phyloP scores from a whole-genome alignment of 2,329 filamentous ascomycete species.

The Aspergillus vadensis region DNA sequence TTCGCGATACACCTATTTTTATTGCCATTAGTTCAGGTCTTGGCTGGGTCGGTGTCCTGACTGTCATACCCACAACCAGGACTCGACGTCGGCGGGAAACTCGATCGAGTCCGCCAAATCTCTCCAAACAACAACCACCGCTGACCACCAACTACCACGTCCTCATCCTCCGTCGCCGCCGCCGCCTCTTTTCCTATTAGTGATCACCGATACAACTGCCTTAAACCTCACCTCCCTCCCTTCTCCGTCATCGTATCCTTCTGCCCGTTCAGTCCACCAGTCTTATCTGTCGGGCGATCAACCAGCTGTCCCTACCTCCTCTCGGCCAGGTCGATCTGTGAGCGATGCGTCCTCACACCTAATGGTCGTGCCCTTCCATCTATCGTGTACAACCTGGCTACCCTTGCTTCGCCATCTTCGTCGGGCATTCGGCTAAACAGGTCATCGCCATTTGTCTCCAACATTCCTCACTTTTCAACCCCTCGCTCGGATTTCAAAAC shows the following conservation, averaged over 20 bases:
- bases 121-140: slow-evolving; percentile 9
- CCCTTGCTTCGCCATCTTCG: slow-evolving; percentile 28
- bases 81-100: slow-evolving; percentile 19
- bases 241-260: slow-evolving; percentile 4
- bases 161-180: neutral
- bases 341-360: slow-evolving; percentile 24
- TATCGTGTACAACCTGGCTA: slow-evolving; percentile 23
- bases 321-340: slow-evolving; percentile 12
- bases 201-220: neutral
- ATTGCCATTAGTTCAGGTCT: slow-evolving; percentile 22
- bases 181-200: neutral
- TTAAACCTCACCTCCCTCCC: slow-evolving; percentile 8
- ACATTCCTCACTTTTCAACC: slow-evolving; percentile 20
- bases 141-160: slow-evolving; percentile 1
- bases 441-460: slow-evolving; percentile 20
- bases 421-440: slow-evolving; percentile 24
- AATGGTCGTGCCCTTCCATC: slow-evolving; percentile 24
- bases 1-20: slow-evolving; percentile 11
- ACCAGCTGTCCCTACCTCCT: neutral
- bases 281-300: slow-evolving; percentile 15
- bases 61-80: slow-evolving; percentile 22
- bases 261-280: slow-evolving; percentile 21
- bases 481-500: slow-evolving; percentile 14
- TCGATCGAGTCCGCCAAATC: slow-evolving; percentile 22
- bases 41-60: slow-evolving; percentile 23